A percentile compares a stretch with the other conserved stretches of the same genome.
Conservation (phyloP, 768 basidiomycete genomes). For the Auriscalpium orientale region DNA sequence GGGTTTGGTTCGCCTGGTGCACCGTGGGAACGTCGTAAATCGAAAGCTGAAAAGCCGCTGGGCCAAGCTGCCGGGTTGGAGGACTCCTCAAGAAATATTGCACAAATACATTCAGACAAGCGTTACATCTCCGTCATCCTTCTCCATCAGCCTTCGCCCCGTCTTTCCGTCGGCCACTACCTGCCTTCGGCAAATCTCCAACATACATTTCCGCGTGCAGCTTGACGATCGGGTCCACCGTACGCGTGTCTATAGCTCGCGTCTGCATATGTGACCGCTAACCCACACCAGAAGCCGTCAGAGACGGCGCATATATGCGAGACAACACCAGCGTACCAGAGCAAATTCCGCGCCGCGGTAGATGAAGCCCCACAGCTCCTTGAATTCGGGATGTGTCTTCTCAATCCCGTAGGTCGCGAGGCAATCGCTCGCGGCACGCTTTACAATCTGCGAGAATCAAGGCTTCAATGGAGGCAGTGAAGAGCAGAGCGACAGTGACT, state of each 20-base stretch:
- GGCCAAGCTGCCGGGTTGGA: too few species aligned
- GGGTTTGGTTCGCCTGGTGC: too few species aligned
- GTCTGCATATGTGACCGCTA: constrained; percentile 13
- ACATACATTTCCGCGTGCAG: constrained; percentile 15
- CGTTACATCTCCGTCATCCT: too few species aligned
- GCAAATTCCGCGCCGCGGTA: constrained; percentile 19
- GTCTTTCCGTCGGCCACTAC: too few species aligned
- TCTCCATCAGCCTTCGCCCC: too few species aligned
- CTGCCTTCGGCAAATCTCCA: too few species aligned
- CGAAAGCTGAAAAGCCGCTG: too few species aligned
- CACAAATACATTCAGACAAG: too few species aligned
- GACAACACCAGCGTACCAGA: constrained; percentile 8
- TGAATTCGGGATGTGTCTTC: constrained; percentile 16
- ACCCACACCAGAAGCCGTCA: not conserved
- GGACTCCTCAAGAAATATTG: too few species aligned
- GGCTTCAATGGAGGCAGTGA: not conserved
- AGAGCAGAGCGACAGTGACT: constrained; percentile 11
- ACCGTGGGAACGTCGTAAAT: too few species aligned
- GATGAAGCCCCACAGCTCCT: constrained; percentile 16
- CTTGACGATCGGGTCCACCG: constrained; percentile 9
- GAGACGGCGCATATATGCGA: not conserved
- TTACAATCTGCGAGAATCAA: constrained; percentile 27
- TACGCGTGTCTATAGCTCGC: constrained; percentile 11
- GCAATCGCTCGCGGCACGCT: constrained; percentile 29
- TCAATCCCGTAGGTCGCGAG: constrained; percentile 10